Evolutionary conservation across 139 green algal species (phyloP).

Genomic region (Picochlorum sp.): DNA sequence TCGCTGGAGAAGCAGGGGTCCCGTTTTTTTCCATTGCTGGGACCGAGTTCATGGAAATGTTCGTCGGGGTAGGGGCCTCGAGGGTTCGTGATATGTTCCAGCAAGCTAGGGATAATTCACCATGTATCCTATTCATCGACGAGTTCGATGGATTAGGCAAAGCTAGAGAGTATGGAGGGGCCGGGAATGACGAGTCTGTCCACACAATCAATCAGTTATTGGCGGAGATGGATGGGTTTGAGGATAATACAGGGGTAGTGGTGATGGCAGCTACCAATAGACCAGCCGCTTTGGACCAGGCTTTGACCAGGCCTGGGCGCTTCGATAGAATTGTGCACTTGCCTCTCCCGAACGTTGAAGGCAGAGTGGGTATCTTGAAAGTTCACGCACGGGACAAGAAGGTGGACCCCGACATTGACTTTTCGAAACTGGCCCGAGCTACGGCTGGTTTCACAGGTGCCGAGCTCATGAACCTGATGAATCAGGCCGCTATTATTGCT

Average conservation of each 20-base stretch:
- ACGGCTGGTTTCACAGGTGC: constrained; percentile 86
- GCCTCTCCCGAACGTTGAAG: constrained; percentile 72
- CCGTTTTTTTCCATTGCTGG: constrained; percentile 50
- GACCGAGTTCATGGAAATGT: constrained; percentile 62
- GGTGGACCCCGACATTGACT: constrained; percentile 66
- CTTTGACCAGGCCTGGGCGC: constrained; percentile 80
- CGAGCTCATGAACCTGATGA: constrained; percentile 89
- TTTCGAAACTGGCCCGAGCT: constrained; percentile 61
- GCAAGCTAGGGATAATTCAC: constrained; percentile 35
- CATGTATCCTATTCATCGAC: constrained; percentile 96
- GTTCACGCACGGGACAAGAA: constrained; percentile 80
- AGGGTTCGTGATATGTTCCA: constrained; percentile 59
- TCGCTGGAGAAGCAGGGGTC: constrained; percentile 71
- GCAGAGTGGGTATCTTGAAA: constrained; percentile 75
- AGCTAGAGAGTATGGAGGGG: constrained; percentile 28
- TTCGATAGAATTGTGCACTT: constrained; percentile 95
- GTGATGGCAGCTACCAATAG: constrained; percentile 97
- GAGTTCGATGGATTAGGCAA: constrained; percentile 92
- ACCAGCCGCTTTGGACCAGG: constrained; percentile 79
- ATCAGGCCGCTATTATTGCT: constrained; percentile 65
- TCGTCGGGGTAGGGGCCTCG: constrained; percentile 56
- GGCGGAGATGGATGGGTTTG: constrained; percentile 97
- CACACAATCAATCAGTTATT: constrained; percentile 95
- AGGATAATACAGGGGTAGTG: constrained; percentile 89
- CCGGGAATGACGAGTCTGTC: constrained; percentile 68